Conservation (phyloP, 2,329 filamentous ascomycete genomes). For the Tolypocladium ophioglossoides region DNA sequence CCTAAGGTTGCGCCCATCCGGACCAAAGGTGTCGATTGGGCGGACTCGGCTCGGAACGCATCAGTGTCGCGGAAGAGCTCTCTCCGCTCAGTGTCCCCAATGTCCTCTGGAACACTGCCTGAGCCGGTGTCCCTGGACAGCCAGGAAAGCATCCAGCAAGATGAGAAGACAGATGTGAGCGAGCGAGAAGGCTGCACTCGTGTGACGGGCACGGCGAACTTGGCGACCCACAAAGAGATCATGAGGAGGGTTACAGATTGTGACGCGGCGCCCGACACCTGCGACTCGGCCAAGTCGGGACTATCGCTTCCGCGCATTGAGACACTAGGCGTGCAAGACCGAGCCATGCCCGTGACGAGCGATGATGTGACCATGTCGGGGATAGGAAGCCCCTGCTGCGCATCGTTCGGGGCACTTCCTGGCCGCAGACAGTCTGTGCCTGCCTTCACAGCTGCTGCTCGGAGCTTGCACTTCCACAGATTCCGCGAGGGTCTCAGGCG, state of each 20-base stretch:
- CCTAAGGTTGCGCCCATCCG: slow-evolving; percentile 6
- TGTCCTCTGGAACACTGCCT: background rate
- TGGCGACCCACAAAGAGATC: background rate
- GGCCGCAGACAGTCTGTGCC: background rate
- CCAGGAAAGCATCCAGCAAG: background rate
- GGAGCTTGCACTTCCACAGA: slow-evolving; percentile 12
- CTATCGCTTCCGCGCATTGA: background rate
- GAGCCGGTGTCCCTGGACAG: background rate
- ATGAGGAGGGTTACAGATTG: background rate
- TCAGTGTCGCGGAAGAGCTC: background rate
- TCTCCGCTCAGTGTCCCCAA: background rate
- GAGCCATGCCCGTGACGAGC: background rate
- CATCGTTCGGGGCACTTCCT: background rate
- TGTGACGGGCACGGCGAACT: background rate
- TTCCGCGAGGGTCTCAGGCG: slow-evolving; percentile 13
- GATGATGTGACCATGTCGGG: background rate
- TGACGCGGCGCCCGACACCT: background rate
- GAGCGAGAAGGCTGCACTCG: background rate
- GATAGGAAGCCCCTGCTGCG: background rate
- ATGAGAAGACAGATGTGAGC: background rate
- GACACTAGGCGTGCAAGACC: background rate
- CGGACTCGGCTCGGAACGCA: background rate
- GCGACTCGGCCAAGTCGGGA: background rate
- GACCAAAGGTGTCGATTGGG: background rate
- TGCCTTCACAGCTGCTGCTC: background rate